Base-by-base conservation (phyloP, 305 asterid genomes). In the Coffea humblotiana region DNA sequence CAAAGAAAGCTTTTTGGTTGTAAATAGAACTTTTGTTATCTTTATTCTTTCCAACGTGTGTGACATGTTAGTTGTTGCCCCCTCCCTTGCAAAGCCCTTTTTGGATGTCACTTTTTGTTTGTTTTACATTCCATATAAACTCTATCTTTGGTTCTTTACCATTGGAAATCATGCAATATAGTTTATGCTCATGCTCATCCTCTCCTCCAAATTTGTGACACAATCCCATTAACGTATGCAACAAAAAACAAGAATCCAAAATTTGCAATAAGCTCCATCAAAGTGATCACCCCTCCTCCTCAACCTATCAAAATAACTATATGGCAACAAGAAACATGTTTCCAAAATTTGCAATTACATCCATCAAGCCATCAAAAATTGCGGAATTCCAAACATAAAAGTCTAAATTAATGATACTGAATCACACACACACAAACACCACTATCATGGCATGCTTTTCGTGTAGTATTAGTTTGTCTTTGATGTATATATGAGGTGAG, bases 61-160 rank as follows among this genome's bases (percentile, higher is more conserved):
- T 80, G 88, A 85, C 86, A 85, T 85, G 88, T 80, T 65, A 77
- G 65, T 77, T 77, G 79, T 65, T 85, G 78, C 86, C 86, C 86
- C 86, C 86, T 85, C 86, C 83, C 86, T 16, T 74, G 32, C 48
- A 35, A 58, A 76, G 70, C 37, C 67, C 76, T 83, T 84, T 67
- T 67, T 76, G 87, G 79, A 77, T 82, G 84, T 61, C 83, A 77
- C 86, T 85, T 85, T 85, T 85, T 85, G 88, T 85, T 85, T 85
- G 88, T 85, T 85, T 85, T 85, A 74, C 88, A 64, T 70, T 81
- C 77, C 73, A 77, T 79, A 69, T 58, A 81, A 80, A 79, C 77
- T 60, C 82, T 63, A 82, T 65, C 81, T 72, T 14, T 52, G 14
- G 21, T 76, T 52, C 71, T 66, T 51, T 64, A 66, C 77, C 66